A percentile compares a stretch with the other conserved stretches of the same genome.
phyloP scores from a whole-genome alignment of 2,329 filamentous ascomycete species.

The Colletotrichum melonis region DNA sequence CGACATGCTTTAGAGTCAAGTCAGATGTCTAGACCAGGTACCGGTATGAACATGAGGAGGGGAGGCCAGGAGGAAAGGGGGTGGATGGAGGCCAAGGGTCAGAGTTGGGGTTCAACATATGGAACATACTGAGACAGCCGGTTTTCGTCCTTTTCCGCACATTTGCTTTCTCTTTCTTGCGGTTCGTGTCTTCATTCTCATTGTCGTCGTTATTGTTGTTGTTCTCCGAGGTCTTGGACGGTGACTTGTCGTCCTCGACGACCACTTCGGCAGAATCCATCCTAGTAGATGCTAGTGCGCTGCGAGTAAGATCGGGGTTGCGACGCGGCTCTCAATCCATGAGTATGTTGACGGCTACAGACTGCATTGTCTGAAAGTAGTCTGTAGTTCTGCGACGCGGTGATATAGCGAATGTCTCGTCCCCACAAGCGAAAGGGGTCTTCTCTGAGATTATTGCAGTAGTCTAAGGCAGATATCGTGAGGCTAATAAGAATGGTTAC shows the following conservation, averaged over 20 bases:
- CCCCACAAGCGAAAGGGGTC: background rate
- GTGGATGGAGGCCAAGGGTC: background rate
- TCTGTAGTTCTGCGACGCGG: constrained; percentile 2
- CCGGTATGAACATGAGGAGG: background rate
- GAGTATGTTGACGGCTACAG: constrained; percentile 3
- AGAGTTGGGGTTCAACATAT: background rate
- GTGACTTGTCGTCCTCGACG: constrained; percentile 41
- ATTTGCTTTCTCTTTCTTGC: constrained; percentile 55
- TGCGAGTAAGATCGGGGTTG: constrained; percentile 14
- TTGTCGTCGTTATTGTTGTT: constrained; percentile 48
- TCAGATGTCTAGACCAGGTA: constrained; percentile 3
- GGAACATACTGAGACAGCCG: constrained; percentile 82
- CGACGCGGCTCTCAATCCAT: constrained; percentile 25
- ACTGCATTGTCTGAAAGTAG: constrained; percentile 15
- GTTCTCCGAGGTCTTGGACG: constrained; percentile 46
- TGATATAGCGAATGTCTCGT: background rate
- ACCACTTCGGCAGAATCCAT: constrained; percentile 45
- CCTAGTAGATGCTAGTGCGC: constrained; percentile 32
- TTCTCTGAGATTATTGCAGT: background rate
- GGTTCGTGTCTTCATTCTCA: constrained; percentile 53
- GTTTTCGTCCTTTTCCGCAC: constrained; percentile 86
- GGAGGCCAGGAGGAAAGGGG: background rate
- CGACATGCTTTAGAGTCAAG: constrained; percentile 75
- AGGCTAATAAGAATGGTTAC: background rate
- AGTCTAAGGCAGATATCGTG: background rate